Evolutionary conservation across 495 filamentous ascomycete genomes (phyloP).

Genomic region (Friedmanniomyces endolithicus): DNA sequence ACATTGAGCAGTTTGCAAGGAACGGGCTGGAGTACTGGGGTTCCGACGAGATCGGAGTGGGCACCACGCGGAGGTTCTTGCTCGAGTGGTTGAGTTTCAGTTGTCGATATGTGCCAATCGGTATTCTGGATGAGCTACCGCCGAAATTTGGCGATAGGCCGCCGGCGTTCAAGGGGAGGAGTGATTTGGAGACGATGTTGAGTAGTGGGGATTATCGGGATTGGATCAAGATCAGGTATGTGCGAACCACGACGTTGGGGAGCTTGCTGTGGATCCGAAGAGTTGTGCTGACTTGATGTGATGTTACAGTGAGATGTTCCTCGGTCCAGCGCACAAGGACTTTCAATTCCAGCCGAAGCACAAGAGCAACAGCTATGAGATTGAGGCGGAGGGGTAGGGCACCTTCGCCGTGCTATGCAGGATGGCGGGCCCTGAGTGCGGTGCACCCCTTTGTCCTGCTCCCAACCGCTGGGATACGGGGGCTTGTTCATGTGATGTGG

Average conservation of each 20-base stretch:
- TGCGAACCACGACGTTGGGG: neutral
- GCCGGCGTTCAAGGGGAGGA: conserved; percentile 66
- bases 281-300: conserved; percentile 3
- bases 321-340: conserved; percentile 75
- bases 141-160: conserved; percentile 78
- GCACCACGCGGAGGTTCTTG: conserved; percentile 77
- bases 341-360: conserved; percentile 98
- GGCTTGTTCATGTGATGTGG: no score
- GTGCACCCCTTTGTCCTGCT: no score
- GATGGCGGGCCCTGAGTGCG: no score
- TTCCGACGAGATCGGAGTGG: conserved; percentile 82
- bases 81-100: conserved; percentile 92
- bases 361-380: conserved; percentile 74
- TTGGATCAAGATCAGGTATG: conserved; percentile 97
- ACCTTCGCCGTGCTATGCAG: no score
- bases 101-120: conserved; percentile 79
- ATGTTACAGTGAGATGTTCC: conserved; percentile 78
- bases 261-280: neutral
- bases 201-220: conserved; percentile 83
- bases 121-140: conserved; percentile 75
- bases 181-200: conserved; percentile 84
- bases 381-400: conserved; percentile 46
- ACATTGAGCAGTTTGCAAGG: conserved; percentile 74
- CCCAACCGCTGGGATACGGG: no score
- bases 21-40: conserved; percentile 93